Conservation (phyloP, 2,329 filamentous ascomycete species). For the Fusarium illudens region DNA sequence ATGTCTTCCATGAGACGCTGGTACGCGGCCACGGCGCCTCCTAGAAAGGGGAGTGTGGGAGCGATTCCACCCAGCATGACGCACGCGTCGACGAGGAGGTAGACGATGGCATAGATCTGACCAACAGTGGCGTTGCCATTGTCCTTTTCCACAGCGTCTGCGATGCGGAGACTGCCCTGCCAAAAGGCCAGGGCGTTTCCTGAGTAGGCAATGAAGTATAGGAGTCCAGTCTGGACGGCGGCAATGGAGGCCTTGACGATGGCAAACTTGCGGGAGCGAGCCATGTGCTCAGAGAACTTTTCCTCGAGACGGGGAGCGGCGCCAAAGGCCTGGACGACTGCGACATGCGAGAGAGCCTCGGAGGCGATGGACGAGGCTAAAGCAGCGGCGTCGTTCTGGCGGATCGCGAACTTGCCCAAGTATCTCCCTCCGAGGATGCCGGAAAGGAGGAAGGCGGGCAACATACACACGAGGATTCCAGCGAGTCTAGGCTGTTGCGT, state of each 20-base stretch:
- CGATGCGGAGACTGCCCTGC: conserved; percentile 66
- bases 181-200: conserved; percentile 74
- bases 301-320: conserved; percentile 54
- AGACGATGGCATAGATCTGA: conserved; percentile 55
- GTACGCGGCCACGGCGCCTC: conserved; percentile 65
- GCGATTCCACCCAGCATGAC: conserved; percentile 70
- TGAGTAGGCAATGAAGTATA: conserved; percentile 73
- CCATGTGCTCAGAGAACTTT: conserved; percentile 57
- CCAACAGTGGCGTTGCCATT: conserved; percentile 50
- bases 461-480: conserved; percentile 68
- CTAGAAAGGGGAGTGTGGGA: conserved; percentile 68
- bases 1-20: conserved; percentile 66
- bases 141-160: conserved; percentile 47
- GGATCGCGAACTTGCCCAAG: conserved; percentile 58
- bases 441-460: conserved; percentile 70
- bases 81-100: conserved; percentile 69
- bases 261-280: conserved; percentile 59
- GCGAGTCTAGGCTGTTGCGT: conserved; percentile 69
- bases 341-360: conserved; percentile 66
- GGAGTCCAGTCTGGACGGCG: conserved; percentile 64
- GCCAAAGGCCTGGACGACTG: conserved; percentile 69
- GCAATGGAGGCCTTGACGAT: conserved; percentile 65
- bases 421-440: conserved; percentile 64
- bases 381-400: conserved; percentile 55
- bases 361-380: conserved; percentile 69